Conservation (phyloP, 1,284 basidiomycete genomes). For the Cutaneotrichosporon mucoides region DNA sequence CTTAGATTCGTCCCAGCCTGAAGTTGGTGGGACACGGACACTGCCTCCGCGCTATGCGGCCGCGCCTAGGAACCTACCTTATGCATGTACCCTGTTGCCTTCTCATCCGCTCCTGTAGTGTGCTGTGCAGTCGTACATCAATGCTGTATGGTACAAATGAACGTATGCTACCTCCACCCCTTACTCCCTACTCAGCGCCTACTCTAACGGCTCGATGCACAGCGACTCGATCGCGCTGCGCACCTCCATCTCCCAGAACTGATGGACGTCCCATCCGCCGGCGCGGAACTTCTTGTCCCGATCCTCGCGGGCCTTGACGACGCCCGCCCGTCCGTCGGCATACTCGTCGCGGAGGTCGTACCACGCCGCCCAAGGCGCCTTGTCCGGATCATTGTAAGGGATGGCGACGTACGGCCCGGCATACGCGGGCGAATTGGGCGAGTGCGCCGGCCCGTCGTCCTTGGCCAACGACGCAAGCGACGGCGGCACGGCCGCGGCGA, state of each 20-base stretch:
- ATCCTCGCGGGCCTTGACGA: slow-evolving; percentile 63
- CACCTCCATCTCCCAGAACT: slow-evolving; percentile 83
- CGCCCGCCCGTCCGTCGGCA: slow-evolving; percentile 52
- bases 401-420: slow-evolving; percentile 45
- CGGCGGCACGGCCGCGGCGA: slow-evolving; percentile 30
- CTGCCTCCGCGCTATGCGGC: too few relatives aligned
- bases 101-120: neutral
- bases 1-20: too few relatives aligned
- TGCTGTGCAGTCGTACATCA: slow-evolving; percentile 3
- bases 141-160: slow-evolving; percentile 1
- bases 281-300: slow-evolving; percentile 73
- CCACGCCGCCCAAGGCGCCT: slow-evolving; percentile 25
- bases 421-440: slow-evolving; percentile 40
- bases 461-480: slow-evolving; percentile 10
- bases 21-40: neutral
- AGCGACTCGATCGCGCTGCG: slow-evolving; percentile 70
- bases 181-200: too few relatives aligned
- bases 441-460: slow-evolving; percentile 16
- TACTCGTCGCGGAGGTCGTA: slow-evolving; percentile 31
- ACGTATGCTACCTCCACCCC: too few relatives aligned
- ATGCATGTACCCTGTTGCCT: neutral
- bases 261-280: slow-evolving; percentile 74
- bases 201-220: slow-evolving; percentile 38
- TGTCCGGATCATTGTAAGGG: slow-evolving; percentile 38
- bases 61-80: neutral